Conservation (phyloP, 257 asterid species). For the Apocynum venetum region DNA sequence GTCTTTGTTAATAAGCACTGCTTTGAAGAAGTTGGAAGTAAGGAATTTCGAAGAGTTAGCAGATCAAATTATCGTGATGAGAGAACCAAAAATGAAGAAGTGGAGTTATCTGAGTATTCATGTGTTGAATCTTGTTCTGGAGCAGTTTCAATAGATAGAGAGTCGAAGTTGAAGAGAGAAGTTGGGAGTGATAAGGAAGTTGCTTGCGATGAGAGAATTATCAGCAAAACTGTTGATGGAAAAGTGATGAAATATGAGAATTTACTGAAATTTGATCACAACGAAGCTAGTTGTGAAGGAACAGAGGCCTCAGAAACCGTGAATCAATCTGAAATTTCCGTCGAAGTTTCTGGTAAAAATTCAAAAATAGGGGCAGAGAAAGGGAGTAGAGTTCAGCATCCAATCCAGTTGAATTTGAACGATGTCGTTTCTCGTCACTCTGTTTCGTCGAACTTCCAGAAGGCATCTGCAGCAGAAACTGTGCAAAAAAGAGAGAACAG, state of each 20-base stretch:
- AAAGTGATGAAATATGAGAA: slow-evolving; percentile 23
- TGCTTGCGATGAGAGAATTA: slow-evolving; percentile 34
- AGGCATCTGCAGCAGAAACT: slow-evolving; percentile 18
- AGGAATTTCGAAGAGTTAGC: slow-evolving; percentile 36
- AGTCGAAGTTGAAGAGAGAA: slow-evolving; percentile 28
- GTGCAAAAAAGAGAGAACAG: slow-evolving; percentile 24
- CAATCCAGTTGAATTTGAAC: slow-evolving; percentile 17
- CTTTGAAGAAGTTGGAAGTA: slow-evolving; percentile 15
- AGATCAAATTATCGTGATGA: slow-evolving; percentile 31
- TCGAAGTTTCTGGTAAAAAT: slow-evolving; percentile 14
- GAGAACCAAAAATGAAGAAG: slow-evolving; percentile 19
- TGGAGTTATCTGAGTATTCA: slow-evolving; percentile 67
- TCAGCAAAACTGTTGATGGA: slow-evolving; percentile 9
- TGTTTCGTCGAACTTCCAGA: slow-evolving; percentile 15
- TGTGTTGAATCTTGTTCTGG: slow-evolving; percentile 80
- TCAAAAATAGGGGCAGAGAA: slow-evolving; percentile 24
- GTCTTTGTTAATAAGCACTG: slow-evolving; percentile 38
- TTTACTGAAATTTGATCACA: slow-evolving; percentile 23
- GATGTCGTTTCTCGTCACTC: slow-evolving; percentile 32
- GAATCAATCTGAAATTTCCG: slow-evolving; percentile 17
- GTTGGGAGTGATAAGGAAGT: slow-evolving; percentile 26
- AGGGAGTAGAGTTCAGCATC: slow-evolving; percentile 9
- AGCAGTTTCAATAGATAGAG: slow-evolving; percentile 29
- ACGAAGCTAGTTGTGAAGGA: slow-evolving; percentile 26
- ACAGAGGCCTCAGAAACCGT: slow-evolving; percentile 22